Evolutionary conservation across 768 basidiomycete genomes (phyloP), one percentile per base, ranked within the genome.

Genomic region (Trametes elegans): DNA sequence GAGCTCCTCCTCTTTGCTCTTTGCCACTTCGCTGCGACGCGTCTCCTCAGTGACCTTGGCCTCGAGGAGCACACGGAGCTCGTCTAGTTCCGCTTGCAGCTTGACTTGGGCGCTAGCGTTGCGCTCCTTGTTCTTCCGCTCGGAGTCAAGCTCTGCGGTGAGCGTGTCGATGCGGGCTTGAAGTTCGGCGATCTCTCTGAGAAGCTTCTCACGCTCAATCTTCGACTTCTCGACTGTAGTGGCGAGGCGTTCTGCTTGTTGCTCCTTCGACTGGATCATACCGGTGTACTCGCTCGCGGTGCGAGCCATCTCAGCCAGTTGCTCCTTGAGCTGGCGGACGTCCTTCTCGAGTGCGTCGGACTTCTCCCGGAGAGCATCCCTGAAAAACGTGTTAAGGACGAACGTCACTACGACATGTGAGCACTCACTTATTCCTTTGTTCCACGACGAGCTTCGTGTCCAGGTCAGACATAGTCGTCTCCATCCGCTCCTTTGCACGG

Each of bases 21-120:
- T 87, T 68, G 93, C 91, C 0, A 85, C 92, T 66, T 97, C 90
- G 29, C 79, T 80, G 16, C 90, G 82, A 27, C 87, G 85, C 8
- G 82, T 87, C 64, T 93, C 94, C 68, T 98, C 94, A 23, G 84
- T 86, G 0, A 86, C 81, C 69, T 93, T 97, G 1, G 90, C 88
- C 41, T 87, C 85, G 74, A 97, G 81, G 13, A 90, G 73, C n/a
- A 81, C 74, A 7, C 94, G 86, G 7, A 98, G 76, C 57, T 91
- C 88, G 63, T 96, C 94, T 10, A 97, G 74, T 69, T 97, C 95
- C 35, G 77, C 80, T 63, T 91, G 85, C 2, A 96, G 74, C 63
- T 85, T 88, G 24, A 73, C 73, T 24, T 82, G 83, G 3, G 78
- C 71, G 5, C 61, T 62, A 9, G 72, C 66, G 2, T 73, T 70